Conservation (phyloP, 495 filamentous ascomycete species). For the Collariella sp. region DNA sequence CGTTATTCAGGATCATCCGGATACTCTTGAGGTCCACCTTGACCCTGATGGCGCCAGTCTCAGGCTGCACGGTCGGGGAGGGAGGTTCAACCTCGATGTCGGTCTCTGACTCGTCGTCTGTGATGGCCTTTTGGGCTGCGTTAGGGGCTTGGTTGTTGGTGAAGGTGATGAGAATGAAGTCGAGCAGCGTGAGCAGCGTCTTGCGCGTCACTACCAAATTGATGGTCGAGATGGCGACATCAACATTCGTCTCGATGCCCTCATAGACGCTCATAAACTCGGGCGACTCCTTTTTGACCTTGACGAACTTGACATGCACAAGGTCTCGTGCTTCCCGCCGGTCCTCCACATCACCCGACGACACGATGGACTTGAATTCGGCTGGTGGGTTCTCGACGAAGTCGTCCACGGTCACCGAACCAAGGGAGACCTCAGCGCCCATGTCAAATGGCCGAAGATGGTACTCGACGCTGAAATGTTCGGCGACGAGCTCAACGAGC, state of each 20-base stretch:
- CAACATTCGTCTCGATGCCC: slow-evolving; percentile 84
- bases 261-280: slow-evolving; percentile 88
- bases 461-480: slow-evolving; percentile 78
- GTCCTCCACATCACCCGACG: slow-evolving; percentile 70
- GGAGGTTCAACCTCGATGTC: slow-evolving; percentile 30
- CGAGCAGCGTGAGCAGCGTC: slow-evolving; percentile 87
- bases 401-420: slow-evolving; percentile 85
- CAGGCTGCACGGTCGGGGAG: slow-evolving; percentile 23
- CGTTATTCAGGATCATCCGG: slow-evolving; percentile 91
- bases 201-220: slow-evolving; percentile 89
- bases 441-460: slow-evolving; percentile 85
- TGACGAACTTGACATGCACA: slow-evolving; percentile 77
- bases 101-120: slow-evolving; percentile 30
- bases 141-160: slow-evolving; percentile 50
- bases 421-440: slow-evolving; percentile 79
- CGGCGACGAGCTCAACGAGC: slow-evolving; percentile 83
- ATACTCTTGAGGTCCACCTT: slow-evolving; percentile 91
- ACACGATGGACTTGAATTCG: slow-evolving; percentile 93
- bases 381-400: slow-evolving; percentile 82
- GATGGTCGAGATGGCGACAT: slow-evolving; percentile 88
- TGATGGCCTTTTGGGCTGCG: slow-evolving; percentile 29
- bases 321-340: slow-evolving; percentile 64
- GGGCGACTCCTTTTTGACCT: slow-evolving; percentile 83
- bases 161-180: slow-evolving; percentile 93
- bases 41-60: slow-evolving; percentile 50